Evolutionary conservation across 2,329 filamentous ascomycete genomes (phyloP).

Genomic region (Sporothrix globosa): DNA sequence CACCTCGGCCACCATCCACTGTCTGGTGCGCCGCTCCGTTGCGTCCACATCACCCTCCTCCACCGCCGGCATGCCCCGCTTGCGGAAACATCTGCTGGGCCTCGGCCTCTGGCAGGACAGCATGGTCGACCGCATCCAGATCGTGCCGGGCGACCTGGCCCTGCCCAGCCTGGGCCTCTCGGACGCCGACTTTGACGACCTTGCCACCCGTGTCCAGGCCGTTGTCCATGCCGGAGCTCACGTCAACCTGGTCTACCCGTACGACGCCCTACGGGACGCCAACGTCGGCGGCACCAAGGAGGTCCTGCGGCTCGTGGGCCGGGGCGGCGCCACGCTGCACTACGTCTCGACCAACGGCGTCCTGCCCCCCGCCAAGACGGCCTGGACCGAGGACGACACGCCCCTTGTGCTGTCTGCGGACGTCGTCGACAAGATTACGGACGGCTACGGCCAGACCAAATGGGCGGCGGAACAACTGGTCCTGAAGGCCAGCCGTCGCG

Average conservation of each 20-base stretch:
- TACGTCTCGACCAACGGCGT: conserved; percentile 83
- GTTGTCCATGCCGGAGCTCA: conserved; percentile 78
- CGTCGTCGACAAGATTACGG: conserved; percentile 63
- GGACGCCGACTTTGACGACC: conserved; percentile 64
- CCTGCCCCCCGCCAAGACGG: conserved; percentile 67
- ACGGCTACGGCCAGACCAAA: conserved; percentile 79
- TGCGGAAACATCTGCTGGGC: conserved; percentile 77
- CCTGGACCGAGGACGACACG: conserved; percentile 68
- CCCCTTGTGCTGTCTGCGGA: conserved; percentile 70
- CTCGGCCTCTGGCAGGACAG: conserved; percentile 76
- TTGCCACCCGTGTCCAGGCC: conserved; percentile 68
- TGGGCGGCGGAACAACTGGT: conserved; percentile 80
- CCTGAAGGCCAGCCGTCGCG: conserved; percentile 66
- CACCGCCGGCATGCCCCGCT: conserved; percentile 69
- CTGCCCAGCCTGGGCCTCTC: conserved; percentile 69
- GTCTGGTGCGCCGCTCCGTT: conserved; percentile 66
- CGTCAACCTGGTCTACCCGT: conserved; percentile 80
- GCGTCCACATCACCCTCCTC: conserved; percentile 44
- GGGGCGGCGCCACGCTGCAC: conserved; percentile 71
- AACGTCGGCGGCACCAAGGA: conserved; percentile 81
- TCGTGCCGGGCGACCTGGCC: conserved; percentile 73
- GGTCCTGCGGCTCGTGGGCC: conserved; percentile 69
- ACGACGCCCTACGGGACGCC: conserved; percentile 71
- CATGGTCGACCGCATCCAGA: conserved; percentile 76
- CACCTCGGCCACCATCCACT: conserved; percentile 70